Evolutionary conservation across 495 filamentous ascomycete species (phyloP), one percentile per base, ranked within the genome.

Genomic region (Haplographium delicatum): DNA sequence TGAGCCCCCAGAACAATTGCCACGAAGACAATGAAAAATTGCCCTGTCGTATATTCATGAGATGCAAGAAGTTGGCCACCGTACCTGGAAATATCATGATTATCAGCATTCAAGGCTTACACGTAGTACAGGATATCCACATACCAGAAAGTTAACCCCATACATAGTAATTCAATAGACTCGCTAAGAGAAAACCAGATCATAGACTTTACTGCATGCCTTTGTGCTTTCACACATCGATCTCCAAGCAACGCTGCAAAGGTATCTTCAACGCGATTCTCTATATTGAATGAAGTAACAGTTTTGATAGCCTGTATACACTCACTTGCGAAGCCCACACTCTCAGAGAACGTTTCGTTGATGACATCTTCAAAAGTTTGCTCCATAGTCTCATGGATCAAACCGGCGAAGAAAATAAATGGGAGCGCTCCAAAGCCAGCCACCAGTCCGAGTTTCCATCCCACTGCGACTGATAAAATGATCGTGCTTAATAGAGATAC

Each of bases 101-200:
- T 26, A 28, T 13, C 9, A n/a, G n/a, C n/a, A n/a, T n/a, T n/a
- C n/a, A n/a, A 7, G 16, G 4, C n/a, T 30, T 22, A 2, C 18
- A n/a, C 1, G 22, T 16, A 0, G 15, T 0, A 50, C 25, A 60
- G n/a, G n/a, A n/a, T n/a, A n/a, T n/a, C n/a, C n/a, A n/a, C 70
- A 25, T 72, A 85, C 78, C 78, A 81, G 13, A 79, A 67, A 13
- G 73, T 68, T 54, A 80, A 76, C 6, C 76, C 75, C 67, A 75
- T 78, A 24, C 75, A 76, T n/a, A 82, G 67, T 7, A 86, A 49
- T 1, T 68, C 57, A 31, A 79, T 61, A 44, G 73, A 78, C 35
- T 79, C 75, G 25, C 68, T 70, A 34, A 69, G 61, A 5, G 76
- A 68, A 59, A 78, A 79, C 5, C 79, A 50, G 35, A 80, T 40